A percentile compares a stretch with the other conserved stretches of the same genome.
Evolutionary conservation across 2,329 filamentous ascomycete species (phyloP).

Genomic region (Keithomyces neogunnii): DNA sequence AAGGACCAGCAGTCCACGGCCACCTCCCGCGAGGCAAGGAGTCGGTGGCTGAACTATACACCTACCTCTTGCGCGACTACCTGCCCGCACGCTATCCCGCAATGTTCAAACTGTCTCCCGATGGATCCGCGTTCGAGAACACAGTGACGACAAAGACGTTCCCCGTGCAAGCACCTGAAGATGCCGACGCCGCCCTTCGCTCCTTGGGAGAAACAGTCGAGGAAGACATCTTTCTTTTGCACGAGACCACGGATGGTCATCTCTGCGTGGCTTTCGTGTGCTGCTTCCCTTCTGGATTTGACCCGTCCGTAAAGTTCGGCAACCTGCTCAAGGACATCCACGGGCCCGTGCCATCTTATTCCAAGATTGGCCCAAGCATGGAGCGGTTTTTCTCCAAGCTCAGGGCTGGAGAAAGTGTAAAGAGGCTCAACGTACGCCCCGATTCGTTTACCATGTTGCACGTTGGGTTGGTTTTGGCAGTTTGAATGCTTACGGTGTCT

Average conservation of each 20-base stretch:
- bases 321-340: conserved; percentile 41
- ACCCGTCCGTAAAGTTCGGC: conserved; percentile 41
- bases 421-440: conserved; percentile 37
- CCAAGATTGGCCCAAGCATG: conserved; percentile 47
- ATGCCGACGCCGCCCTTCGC: conserved; percentile 26
- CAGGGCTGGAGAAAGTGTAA: conserved; percentile 38
- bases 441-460: neutral
- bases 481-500: neutral
- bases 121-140: conserved; percentile 28
- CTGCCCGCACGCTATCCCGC: conserved; percentile 40
- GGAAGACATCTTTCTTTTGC: conserved; percentile 45
- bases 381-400: conserved; percentile 42
- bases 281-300: conserved; percentile 44
- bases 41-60: conserved; percentile 40
- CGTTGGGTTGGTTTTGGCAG: too few species aligned
- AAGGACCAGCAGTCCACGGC: conserved; percentile 33
- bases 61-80: conserved; percentile 36
- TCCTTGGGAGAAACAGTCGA: conserved; percentile 42
- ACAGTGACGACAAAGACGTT: conserved; percentile 24
- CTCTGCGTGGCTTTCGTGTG: conserved; percentile 39
- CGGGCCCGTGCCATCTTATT: conserved; percentile 42
- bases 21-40: conserved; percentile 28
- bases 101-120: conserved; percentile 32
- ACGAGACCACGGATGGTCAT: conserved; percentile 32
- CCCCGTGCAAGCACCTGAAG: conserved; percentile 19